Evolutionary conservation across 2,329 filamentous ascomycete genomes (phyloP), one percentile per base, ranked within the genome.

Genomic region (Dothistroma pini): DNA sequence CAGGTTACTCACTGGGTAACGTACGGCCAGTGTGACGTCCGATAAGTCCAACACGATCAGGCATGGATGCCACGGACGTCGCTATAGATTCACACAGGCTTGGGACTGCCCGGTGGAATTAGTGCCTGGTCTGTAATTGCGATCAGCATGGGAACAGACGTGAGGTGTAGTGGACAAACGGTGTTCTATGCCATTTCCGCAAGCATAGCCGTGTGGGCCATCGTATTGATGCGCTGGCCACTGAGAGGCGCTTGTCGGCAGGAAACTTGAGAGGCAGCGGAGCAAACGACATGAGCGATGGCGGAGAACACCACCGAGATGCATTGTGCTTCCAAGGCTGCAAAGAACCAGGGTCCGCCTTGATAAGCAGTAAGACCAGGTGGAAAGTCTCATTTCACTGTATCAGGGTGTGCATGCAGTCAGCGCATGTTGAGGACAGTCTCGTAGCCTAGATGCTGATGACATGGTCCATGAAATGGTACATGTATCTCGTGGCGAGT

Each of bases 11-110:
- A 12, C n/a, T 16, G 21, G 49, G 22, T 16, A 34, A 31, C 34
- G 32, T 54, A 31, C 52, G 52, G 32, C 52, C 52, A 54, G 25
- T 52, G 21, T 29, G 49, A 52, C 7, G n/a, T n/a, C n/a, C n/a
- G n/a, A n/a, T n/a, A n/a, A 12, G 49, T 14, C 12, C 49, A 52
- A 12, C 25, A 29, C 2, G 19, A 29, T 12, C 38, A 54, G 52
- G 22, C 52, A 41, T 54, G 52, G 52, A 54, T 54, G 32, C 21
- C n/a, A 54, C 32, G 52, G 34, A 38, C 32, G 32, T 54, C 34
- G 34, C 52, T 34, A 54, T 41, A 54, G 52, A 54, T 22, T 16
- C 52, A 54, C 32, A 21, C 7, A 8, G 7, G 38, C 38, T 44
- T 12, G 38, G 7, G 7, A 19, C n/a, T 16, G 38, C 12, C 38